These are phyloP conservation scores for Arabidopsis hybrid DNA, from an alignment of 441 rosid species.

Conservation along the genomic window DNA sequence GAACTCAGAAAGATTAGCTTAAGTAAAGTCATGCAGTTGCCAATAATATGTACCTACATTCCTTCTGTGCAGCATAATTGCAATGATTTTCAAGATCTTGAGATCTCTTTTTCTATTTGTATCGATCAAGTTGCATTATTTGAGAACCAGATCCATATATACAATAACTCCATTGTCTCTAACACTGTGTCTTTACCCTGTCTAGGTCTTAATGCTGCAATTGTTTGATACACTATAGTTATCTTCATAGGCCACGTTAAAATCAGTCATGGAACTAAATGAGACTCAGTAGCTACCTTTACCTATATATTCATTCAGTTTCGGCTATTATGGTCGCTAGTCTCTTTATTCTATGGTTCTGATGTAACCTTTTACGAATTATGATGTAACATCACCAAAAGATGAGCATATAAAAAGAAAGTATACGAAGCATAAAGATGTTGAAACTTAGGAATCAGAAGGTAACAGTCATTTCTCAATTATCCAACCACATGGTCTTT, in stretches of 20 bases:
- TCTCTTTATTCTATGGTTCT: neutral
- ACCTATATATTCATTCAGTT: constrained; percentile 21
- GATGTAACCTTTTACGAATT: neutral
- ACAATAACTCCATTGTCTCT: constrained; percentile 16
- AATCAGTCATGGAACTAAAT: constrained; percentile 20
- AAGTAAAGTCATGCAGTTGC: constrained; percentile 48
- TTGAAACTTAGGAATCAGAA: constrained; percentile 37
- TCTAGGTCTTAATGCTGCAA: constrained; percentile 20
- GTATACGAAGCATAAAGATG: constrained; percentile 34
- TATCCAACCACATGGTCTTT: constrained; percentile 39
- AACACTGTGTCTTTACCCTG: constrained; percentile 33
- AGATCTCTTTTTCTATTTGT: constrained; percentile 8
- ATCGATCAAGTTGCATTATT: neutral
- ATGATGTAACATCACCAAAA: constrained; percentile 40
- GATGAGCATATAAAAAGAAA: constrained; percentile 31
- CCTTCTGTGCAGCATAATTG: neutral
- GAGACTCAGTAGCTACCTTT: neutral
- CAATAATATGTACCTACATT: constrained; percentile 20
- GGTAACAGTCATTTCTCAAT: constrained; percentile 33
- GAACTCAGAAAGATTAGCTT: constrained; percentile 47
- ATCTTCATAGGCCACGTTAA: constrained; percentile 14
- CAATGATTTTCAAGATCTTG: constrained; percentile 12
- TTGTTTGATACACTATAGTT: constrained; percentile 7
- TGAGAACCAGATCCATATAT: constrained; percentile 13
- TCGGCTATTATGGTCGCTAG: constrained; percentile 7